phyloP scores from a whole-genome alignment of 2,329 filamentous ascomycete genomes.

The Sphaerulina populicola region DNA sequence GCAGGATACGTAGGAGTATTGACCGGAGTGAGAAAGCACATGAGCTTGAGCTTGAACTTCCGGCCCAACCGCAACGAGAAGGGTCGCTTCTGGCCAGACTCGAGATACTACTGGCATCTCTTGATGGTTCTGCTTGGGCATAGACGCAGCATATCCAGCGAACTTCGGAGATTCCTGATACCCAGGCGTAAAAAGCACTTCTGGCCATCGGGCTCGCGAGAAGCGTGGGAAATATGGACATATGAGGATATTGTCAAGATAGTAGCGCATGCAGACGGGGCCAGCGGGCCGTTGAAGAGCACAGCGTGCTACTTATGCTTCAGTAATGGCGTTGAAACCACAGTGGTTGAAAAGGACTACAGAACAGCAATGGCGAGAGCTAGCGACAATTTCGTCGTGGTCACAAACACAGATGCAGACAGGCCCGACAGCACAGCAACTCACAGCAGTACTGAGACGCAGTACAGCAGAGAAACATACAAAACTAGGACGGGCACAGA shows the following conservation, averaged over 20 bases:
- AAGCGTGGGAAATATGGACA: constrained; percentile 4
- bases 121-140: constrained; percentile 48
- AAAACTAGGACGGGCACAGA: not conserved
- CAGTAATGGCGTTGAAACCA: constrained; percentile 42
- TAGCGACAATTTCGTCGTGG: constrained; percentile 46
- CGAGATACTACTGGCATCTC: constrained; percentile 43
- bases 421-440: constrained; percentile 5
- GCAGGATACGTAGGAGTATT: constrained; percentile 46
- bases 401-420: constrained; percentile 48
- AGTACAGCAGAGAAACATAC: not conserved
- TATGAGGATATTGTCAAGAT: constrained; percentile 28
- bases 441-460: not conserved
- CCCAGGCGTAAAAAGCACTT: constrained; percentile 16
- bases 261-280: constrained; percentile 24
- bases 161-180: constrained; percentile 41
- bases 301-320: constrained; percentile 53
- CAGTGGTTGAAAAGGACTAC: constrained; percentile 51
- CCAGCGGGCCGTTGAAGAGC: constrained; percentile 32
- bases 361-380: constrained; percentile 38
- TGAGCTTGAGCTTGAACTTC: constrained; percentile 47
- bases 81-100: constrained; percentile 27
- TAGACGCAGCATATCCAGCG: constrained; percentile 47
- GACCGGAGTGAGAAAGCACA: constrained; percentile 42
- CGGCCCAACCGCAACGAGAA: constrained; percentile 43
- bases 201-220: not conserved